phyloP scores from a whole-genome alignment of 495 filamentous ascomycete genomes.

The Friedmanniomyces endolithicus region DNA sequence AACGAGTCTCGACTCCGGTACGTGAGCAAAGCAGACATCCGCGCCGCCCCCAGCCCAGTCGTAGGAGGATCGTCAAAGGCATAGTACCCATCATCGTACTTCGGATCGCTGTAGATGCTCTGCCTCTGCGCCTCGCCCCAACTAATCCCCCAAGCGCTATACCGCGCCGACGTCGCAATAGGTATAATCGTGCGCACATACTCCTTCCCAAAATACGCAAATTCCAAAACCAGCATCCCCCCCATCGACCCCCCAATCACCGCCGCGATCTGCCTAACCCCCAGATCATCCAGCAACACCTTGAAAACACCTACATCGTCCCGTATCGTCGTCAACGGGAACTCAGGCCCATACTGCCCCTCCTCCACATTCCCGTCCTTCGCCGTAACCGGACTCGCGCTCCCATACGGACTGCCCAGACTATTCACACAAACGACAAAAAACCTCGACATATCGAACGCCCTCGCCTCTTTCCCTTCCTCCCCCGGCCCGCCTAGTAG shows the following conservation, averaged over 20 bases:
- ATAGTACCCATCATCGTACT: slow-evolving; percentile 97
- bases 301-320: slow-evolving; percentile 95
- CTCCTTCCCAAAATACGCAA: slow-evolving; percentile 88
- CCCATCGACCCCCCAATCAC: slow-evolving; percentile 97
- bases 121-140: slow-evolving; percentile 97
- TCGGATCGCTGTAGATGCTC: slow-evolving; percentile 95
- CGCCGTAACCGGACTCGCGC: slow-evolving; percentile 82
- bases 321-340: slow-evolving; percentile 84
- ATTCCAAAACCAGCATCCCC: slow-evolving; percentile 93
- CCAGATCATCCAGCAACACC: slow-evolving; percentile 76
- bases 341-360: slow-evolving; percentile 84
- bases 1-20: slow-evolving; percentile 96
- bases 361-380: slow-evolving; percentile 64
- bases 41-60: slow-evolving; percentile 80
- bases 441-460: slow-evolving; percentile 85
- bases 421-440: slow-evolving; percentile 95
- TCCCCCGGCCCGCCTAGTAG: slow-evolving; percentile 60
- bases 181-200: slow-evolving; percentile 87
- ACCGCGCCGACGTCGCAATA: slow-evolving; percentile 85
- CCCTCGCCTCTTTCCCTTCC: slow-evolving; percentile 44
- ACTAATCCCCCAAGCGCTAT: slow-evolving; percentile 98
- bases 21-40: slow-evolving; percentile 91
- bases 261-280: slow-evolving; percentile 71
- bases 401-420: slow-evolving; percentile 91
- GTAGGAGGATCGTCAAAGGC: slow-evolving; percentile 55